Evolutionary conservation across 108 stramenopile species (phyloP), one percentile per base, ranked within the genome.

Genomic region (Skeletonema tropicum): DNA sequence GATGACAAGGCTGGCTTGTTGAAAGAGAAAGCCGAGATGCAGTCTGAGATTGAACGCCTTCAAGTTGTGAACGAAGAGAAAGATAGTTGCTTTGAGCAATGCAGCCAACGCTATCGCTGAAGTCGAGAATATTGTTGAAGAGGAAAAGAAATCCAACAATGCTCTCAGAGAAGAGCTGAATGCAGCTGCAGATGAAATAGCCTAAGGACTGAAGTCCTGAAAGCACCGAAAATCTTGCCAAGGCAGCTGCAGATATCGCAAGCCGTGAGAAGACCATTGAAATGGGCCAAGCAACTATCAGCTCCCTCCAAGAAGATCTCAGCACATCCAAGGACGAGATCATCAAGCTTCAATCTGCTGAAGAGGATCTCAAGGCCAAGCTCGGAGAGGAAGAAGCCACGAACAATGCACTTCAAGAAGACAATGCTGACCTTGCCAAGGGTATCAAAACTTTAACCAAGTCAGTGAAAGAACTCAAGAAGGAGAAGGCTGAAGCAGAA

Each of bases 391-490:
- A 55, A 9, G 25, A 55, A 7, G 9, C 52, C 1, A 55, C 52
- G 2, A 55, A 55, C 23, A 55, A 55, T 23, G 7, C 21, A 0
- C 52, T 55, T 1, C 19, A 55, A 55, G 23, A 55, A 21, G 52
- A 55, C 10, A 55, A 55, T 23, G 7, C 23, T 1, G 52, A 23
- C 19, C 21, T 55, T 21, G 52, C 52, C 23, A 6, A 55, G 52
- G 52, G 23, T 6, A 55, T 55, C 23, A 1, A 23, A 10, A 6
- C 52, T 7, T 55, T 55, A 7, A 25, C 21, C 6, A 55, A 25
- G 52, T 25, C 52, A 23, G 52, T 55, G 2, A 55, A 55, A 55
- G 52, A 55, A 10, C 66, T 30, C 52, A 68, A 68, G 66, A 68
- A 68, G 13, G 58, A 59, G 52, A 57, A 26, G 66, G 23, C n/a